Conservation (phyloP, 2,329 filamentous ascomycete species). For the Ceratocystis cacaofunesta region DNA sequence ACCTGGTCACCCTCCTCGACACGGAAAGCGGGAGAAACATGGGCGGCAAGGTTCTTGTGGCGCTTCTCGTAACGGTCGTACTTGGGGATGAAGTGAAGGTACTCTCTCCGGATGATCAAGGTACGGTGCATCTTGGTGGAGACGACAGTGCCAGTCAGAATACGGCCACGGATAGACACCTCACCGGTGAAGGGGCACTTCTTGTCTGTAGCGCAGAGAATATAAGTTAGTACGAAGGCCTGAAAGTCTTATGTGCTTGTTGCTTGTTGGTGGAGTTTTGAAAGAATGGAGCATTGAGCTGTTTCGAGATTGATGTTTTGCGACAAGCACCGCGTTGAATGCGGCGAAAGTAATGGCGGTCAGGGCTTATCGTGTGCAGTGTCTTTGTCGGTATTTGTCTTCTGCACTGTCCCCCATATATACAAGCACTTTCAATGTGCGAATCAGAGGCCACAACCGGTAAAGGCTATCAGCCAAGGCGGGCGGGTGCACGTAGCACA, state of each 20-base stretch:
- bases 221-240: slow-evolving; percentile 2
- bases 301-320: not conserved
- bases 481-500: no score
- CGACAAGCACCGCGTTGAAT: not conserved
- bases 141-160: slow-evolving; percentile 96
- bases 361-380: not conserved
- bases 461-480: not conserved
- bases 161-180: slow-evolving; percentile 99
- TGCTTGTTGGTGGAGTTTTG: not conserved
- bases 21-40: slow-evolving; percentile 99
- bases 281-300: not conserved
- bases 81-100: slow-evolving; percentile 99
- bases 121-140: slow-evolving; percentile 99
- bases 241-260: not conserved
- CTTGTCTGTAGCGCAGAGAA: slow-evolving; percentile 57
- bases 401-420: not conserved
- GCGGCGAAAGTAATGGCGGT: not conserved
- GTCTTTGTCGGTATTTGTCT: not conserved
- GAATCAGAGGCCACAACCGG: not conserved
- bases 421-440: no score
- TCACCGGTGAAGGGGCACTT: slow-evolving; percentile 99
- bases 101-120: slow-evolving; percentile 97
- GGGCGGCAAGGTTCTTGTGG: slow-evolving; percentile 99
- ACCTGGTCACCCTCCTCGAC: slow-evolving; percentile 99
- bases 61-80: slow-evolving; percentile 99